phyloP scores from a whole-genome alignment of 169 alveolate genomes.

The Eimeria falciformis region DNA sequence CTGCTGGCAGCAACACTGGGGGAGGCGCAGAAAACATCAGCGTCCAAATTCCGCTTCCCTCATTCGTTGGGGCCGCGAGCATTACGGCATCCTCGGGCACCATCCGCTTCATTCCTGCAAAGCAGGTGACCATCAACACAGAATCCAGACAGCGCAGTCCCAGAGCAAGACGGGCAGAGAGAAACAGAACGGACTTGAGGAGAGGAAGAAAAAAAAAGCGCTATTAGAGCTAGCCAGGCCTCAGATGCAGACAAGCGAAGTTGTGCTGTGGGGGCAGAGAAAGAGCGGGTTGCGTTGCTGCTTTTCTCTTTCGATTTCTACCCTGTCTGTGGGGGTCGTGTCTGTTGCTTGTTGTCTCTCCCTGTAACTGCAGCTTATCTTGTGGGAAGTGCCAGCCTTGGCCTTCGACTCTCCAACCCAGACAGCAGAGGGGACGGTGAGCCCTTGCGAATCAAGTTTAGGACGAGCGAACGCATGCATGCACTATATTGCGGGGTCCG shows the following conservation, averaged over 20 bases:
- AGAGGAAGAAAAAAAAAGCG: too few relatives aligned
- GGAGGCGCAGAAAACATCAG: not conserved
- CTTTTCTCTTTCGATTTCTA: not conserved
- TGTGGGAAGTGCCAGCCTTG: slow-evolving; percentile 65
- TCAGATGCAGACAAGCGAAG: too few relatives aligned
- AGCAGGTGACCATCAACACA: too few relatives aligned
- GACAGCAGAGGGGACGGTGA: slow-evolving; percentile 65
- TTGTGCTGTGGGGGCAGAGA: too few relatives aligned
- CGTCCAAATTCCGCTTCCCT: slow-evolving; percentile 7
- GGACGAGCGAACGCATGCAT: not conserved
- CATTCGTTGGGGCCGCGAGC: slow-evolving; percentile 37
- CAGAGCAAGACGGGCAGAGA: too few relatives aligned
- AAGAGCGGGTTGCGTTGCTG: too few relatives aligned
- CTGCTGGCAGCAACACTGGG: not conserved
- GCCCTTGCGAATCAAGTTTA: too few relatives aligned
- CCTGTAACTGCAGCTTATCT: slow-evolving; percentile 20
- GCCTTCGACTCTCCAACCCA: slow-evolving; percentile 65
- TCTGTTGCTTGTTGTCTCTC: not conserved
- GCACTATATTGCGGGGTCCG: not conserved
- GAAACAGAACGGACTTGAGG: too few relatives aligned
- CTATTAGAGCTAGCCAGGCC: too few relatives aligned
- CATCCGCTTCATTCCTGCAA: slow-evolving; percentile 49
- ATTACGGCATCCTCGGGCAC: slow-evolving; percentile 6
- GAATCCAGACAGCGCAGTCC: too few relatives aligned
- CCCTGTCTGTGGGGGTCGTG: not conserved